A percentile compares a stretch with the other conserved stretches of the same genome.
Evolutionary conservation across 352 stramenopile species (phyloP).

Genomic region (Phytophthora ramorum): DNA sequence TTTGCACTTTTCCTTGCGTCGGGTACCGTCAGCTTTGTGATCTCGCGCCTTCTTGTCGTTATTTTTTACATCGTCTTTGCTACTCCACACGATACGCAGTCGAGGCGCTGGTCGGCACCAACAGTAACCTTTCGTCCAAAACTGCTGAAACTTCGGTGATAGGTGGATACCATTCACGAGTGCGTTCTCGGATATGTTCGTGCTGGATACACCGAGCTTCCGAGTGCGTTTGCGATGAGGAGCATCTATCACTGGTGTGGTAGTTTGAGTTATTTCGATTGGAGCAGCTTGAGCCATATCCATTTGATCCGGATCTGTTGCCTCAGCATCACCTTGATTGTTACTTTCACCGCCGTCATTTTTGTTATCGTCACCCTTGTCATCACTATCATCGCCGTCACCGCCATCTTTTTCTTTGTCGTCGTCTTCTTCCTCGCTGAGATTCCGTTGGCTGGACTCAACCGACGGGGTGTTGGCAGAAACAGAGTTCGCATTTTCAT

Average conservation of each 20-base stretch:
- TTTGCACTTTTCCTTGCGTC: constrained; percentile 15
- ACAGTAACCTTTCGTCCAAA: constrained; percentile 68
- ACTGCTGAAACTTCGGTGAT: constrained; percentile 45
- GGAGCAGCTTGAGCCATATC: not conserved
- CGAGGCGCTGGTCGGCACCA: constrained; percentile 44
- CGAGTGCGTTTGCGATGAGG: not conserved
- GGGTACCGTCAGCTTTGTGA: not conserved
- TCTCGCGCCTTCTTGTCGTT: not conserved
- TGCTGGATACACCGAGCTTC: not conserved
- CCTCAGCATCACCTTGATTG: not conserved
- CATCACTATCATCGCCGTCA: not conserved
- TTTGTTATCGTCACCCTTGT: not conserved
- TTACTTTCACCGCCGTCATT: not conserved
- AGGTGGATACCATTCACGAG: constrained; percentile 52
- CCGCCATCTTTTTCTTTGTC: not conserved
- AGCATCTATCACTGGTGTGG: constrained; percentile 8
- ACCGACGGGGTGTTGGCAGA: not conserved
- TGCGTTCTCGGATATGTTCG: constrained; percentile 24
- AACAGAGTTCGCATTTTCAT: not conserved
- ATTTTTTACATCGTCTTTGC: not conserved
- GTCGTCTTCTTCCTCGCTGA: not conserved
- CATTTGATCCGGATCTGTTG: not conserved
- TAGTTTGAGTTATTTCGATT: constrained; percentile 13
- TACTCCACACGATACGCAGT: constrained; percentile 39
- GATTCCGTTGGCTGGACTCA: not conserved